phyloP scores from a whole-genome alignment of 2,329 filamentous ascomycete species.

The Beauveria rudraprayagi region DNA sequence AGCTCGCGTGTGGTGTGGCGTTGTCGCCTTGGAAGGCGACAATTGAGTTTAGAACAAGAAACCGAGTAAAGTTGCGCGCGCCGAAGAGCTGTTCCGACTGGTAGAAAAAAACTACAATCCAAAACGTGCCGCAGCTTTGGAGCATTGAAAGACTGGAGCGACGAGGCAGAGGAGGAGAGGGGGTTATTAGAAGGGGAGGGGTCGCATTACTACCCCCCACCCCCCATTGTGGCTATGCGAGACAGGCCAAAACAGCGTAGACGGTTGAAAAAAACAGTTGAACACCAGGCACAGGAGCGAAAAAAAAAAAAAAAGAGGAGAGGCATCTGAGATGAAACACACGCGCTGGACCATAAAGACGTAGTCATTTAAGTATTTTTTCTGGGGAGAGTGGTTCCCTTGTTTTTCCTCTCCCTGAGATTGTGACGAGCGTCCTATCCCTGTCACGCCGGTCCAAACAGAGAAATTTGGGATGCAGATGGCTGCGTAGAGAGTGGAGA shows the following conservation, averaged over 20 bases:
- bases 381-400: not conserved
- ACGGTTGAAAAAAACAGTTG: too few relatives aligned
- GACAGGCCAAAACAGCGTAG: not conserved
- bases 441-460: not conserved
- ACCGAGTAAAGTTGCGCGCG: not conserved
- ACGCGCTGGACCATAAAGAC: not conserved
- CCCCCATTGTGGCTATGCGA: constrained; percentile 9
- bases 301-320: not conserved
- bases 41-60: not conserved
- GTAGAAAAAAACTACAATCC: not conserved
- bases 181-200: not conserved
- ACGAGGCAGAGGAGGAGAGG: not conserved
- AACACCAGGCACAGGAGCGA: not conserved
- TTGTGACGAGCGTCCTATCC: not conserved
- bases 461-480: not conserved
- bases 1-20: not conserved
- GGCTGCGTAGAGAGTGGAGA: not conserved
- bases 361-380: not conserved
- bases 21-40: not conserved
- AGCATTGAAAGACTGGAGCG: not conserved
- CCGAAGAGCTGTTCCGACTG: not conserved
- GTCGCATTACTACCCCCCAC: not conserved
- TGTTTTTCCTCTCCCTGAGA: not conserved
- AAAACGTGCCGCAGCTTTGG: too few relatives aligned
- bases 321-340: constrained; percentile 6